Evolutionary conservation across 1,139 yeast species (phyloP), one percentile per base, ranked within the genome.

Genomic region (Debaryomyces fabryi): DNA sequence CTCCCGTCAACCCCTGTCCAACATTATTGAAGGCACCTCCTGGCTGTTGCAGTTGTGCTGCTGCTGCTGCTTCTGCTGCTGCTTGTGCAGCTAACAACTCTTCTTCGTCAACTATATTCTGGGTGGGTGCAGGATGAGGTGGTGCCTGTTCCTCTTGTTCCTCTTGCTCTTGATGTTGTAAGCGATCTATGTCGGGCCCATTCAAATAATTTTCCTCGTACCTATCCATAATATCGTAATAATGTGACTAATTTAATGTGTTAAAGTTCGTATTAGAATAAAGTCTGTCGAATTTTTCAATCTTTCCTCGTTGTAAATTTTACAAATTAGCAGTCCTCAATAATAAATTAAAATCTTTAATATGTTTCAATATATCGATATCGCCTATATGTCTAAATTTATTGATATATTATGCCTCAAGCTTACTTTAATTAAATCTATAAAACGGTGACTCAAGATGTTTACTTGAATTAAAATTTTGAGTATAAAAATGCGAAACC

Each of bases 11-110:
- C 1, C 99, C 99, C 63, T 90, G 97, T 1, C 96, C 97, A 4
- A 93, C 98, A 64, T 93, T 93, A 55, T 86, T 82, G 66, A 93
- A 93, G 3, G 92, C 95, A 47, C 90, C 93, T 8, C 77, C 79
- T 2, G 78, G 78, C 37, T 74, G 78, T 45, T 64, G 74, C 52
- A 68, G 78, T 53, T 72, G 78, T 44, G 70, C 75, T 12, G 75
- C 75, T 6, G 78, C 79, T 1, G 79, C 79, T 0, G 77, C 79
- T 54, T 74, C 79, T 0, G 80, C 79, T 2, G 79, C 80, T 7
- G 78, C 79, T 48, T 77, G 79, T 8, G 81, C 80, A 24, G 73
- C 71, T 44, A 70, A 58, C 41, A 68, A 55, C 50, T 68, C 73
- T 29, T 68, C 73, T 50, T 69, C 74, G 47, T 69, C 72, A 6